Percentiles rank a stretch among this genome's conserved stretches.
Conservation (phyloP, 306 rosid genomes). For the Citrullus mucosospermus region DNA sequence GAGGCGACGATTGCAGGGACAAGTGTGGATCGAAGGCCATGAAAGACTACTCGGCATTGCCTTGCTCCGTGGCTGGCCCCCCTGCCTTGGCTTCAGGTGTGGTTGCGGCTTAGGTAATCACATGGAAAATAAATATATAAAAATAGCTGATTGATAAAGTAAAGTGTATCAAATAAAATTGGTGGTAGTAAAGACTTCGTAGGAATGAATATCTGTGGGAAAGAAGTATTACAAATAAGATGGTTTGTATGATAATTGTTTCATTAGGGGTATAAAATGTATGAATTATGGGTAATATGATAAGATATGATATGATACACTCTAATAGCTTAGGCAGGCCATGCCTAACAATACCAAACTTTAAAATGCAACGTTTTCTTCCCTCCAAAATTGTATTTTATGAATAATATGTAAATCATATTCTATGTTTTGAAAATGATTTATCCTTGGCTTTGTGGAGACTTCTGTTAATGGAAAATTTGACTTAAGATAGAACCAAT, state of each 20-base stretch:
- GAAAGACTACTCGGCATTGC: slow-evolving; percentile 33
- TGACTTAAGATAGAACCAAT: too few relatives aligned
- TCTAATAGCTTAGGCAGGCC: neutral
- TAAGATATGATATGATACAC: neutral
- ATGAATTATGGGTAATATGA: neutral
- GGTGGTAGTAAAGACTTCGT: neutral
- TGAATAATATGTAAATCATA: neutral
- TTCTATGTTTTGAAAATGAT: neutral
- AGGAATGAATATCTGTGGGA: neutral
- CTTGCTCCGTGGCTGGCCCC: slow-evolving; percentile 31
- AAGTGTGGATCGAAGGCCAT: slow-evolving; percentile 25
- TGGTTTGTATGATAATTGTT: neutral
- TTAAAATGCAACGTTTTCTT: neutral
- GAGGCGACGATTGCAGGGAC: slow-evolving; percentile 31
- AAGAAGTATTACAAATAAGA: neutral
- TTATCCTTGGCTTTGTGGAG: neutral
- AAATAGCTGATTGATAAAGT: neutral
- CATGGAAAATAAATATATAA: neutral
- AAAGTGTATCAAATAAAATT: neutral
- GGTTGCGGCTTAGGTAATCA: slow-evolving; percentile 34
- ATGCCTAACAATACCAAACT: neutral
- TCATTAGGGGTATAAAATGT: neutral
- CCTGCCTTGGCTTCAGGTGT: slow-evolving; percentile 28
- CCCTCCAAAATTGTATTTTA: neutral
- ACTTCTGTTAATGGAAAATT: too few relatives aligned